Percentiles rank a stretch among this genome's conserved stretches.
phyloP scores from a whole-genome alignment of 2,329 filamentous ascomycete genomes.

The Verticillium alfalfae region DNA sequence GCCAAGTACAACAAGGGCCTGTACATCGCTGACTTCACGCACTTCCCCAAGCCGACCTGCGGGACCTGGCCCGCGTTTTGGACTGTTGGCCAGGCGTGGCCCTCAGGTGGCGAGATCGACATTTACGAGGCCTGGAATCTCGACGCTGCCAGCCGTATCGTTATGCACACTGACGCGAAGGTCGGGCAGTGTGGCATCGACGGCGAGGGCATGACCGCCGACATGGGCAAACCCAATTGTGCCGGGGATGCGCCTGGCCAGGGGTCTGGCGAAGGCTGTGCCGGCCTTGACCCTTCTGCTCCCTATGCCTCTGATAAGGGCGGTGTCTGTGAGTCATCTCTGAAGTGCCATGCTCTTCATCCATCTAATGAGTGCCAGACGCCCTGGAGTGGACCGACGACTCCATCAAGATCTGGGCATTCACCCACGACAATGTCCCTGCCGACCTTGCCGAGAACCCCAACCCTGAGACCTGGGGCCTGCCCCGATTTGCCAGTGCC shows the following conservation, averaged over 20 bases:
- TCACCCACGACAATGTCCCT: conserved; percentile 50
- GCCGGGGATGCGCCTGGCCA: conserved; percentile 29
- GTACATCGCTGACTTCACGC: conserved; percentile 62
- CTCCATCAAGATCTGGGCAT: conserved; percentile 62
- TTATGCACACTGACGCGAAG: conserved; percentile 45
- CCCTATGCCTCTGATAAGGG: conserved; percentile 30
- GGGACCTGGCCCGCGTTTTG: conserved; percentile 69
- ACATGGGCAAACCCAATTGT: conserved; percentile 30
- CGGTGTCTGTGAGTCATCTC: conserved; percentile 24
- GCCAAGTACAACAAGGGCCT: conserved; percentile 59
- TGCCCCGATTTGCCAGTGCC: conserved; percentile 17
- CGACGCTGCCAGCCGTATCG: conserved; percentile 47
- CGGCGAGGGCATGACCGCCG: conserved; percentile 19
- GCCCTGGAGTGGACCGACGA: conserved; percentile 56
- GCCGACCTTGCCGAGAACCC: conserved; percentile 41
- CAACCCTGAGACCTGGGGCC: conserved; percentile 17
- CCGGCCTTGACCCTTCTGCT: conserved; percentile 27
- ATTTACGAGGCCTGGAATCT: conserved; percentile 63
- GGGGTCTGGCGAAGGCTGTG: conserved; percentile 33
- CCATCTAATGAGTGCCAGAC: conserved; percentile 22
- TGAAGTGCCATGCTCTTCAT: conserved; percentile 22
- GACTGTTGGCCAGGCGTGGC: conserved; percentile 51
- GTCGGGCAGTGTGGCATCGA: conserved; percentile 29
- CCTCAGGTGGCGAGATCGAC: conserved; percentile 57
- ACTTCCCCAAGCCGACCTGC: conserved; percentile 62